phyloP scores from a whole-genome alignment of 2,329 filamentous ascomycete species.

The Escovopsis sp. region DNA sequence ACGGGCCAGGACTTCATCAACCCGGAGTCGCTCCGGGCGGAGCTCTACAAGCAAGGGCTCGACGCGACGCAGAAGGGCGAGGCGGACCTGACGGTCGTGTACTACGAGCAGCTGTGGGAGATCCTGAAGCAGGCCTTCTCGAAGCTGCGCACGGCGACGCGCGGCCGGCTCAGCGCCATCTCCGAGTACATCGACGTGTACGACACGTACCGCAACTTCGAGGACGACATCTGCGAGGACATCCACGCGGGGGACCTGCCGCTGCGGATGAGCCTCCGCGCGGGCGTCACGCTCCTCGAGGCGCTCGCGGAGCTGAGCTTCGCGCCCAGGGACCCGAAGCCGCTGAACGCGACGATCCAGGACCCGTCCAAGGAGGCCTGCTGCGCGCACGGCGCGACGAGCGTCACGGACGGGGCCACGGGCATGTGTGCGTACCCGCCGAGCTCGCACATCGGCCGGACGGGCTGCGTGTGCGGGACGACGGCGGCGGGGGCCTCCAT shows the following conservation, averaged over 20 bases:
- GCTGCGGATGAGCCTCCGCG: slow-evolving; percentile 17
- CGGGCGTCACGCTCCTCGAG: slow-evolving; percentile 14
- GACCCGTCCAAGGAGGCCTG: slow-evolving; percentile 19
- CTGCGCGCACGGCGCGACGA: slow-evolving; percentile 14
- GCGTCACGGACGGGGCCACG: slow-evolving; percentile 7
- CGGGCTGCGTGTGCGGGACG: slow-evolving; percentile 20
- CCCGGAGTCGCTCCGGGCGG: slow-evolving; percentile 10
- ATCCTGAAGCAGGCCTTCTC: slow-evolving; percentile 18
- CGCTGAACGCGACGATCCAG: slow-evolving; percentile 19
- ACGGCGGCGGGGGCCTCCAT: slow-evolving; percentile 12
- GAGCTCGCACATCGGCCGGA: slow-evolving; percentile 14
- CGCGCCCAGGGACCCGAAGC: slow-evolving; percentile 11
- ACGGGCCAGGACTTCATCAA: slow-evolving; percentile 16
- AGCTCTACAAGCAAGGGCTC: slow-evolving; percentile 12
- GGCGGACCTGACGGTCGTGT: slow-evolving; percentile 12
- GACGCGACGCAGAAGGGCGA: slow-evolving; percentile 8
- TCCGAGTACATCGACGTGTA: slow-evolving; percentile 18
- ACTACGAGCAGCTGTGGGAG: slow-evolving; percentile 16
- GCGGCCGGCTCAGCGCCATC: slow-evolving; percentile 12
- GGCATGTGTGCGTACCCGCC: slow-evolving; percentile 16
- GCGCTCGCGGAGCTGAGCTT: slow-evolving; percentile 16
- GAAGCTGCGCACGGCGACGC: slow-evolving; percentile 6
- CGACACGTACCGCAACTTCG: slow-evolving; percentile 14
- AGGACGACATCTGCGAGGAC: slow-evolving; percentile 19
- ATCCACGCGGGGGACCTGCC: slow-evolving; percentile 17